Evolutionary conservation across 2,329 filamentous ascomycete genomes (phyloP).

Genomic region (Alternaria postmessia): DNA sequence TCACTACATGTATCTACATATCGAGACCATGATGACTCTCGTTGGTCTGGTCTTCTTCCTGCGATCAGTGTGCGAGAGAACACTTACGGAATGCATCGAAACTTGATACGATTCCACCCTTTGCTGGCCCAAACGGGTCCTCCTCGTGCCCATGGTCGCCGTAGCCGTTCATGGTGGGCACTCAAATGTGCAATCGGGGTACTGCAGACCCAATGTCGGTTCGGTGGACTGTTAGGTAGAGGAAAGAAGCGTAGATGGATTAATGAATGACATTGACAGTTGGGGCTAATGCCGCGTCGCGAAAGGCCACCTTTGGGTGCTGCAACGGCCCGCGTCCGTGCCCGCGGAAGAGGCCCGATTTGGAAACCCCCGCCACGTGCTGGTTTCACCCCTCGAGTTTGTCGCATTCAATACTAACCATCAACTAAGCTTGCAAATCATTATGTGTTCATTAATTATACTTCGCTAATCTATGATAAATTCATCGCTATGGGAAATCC

Average conservation of each 20-base stretch:
- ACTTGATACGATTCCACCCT: slow-evolving; percentile 68
- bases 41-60: background rate
- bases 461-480: slow-evolving; percentile 2
- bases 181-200: slow-evolving; percentile 30
- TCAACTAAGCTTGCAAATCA: background rate
- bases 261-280: slow-evolving; percentile 31
- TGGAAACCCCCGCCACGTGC: slow-evolving; percentile 21
- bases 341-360: slow-evolving; percentile 33
- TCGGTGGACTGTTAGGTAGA: slow-evolving; percentile 9
- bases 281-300: slow-evolving; percentile 20
- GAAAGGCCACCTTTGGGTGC: slow-evolving; percentile 50
- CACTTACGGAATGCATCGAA: slow-evolving; percentile 96
- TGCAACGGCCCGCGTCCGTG: slow-evolving; percentile 28
- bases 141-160: slow-evolving; percentile 73
- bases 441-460: background rate
- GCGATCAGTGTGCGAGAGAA: background rate
- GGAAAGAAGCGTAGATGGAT: slow-evolving; percentile 18
- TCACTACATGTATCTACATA: background rate
- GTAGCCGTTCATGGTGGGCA: slow-evolving; percentile 76
- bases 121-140: slow-evolving; percentile 78
- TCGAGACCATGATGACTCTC: background rate
- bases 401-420: background rate
- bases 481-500: background rate
- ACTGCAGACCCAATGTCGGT: slow-evolving; percentile 39
- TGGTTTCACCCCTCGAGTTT: background rate